Conservation (phyloP, 78 protist genomes). For the Tieghemostelium lacteum region DNA sequence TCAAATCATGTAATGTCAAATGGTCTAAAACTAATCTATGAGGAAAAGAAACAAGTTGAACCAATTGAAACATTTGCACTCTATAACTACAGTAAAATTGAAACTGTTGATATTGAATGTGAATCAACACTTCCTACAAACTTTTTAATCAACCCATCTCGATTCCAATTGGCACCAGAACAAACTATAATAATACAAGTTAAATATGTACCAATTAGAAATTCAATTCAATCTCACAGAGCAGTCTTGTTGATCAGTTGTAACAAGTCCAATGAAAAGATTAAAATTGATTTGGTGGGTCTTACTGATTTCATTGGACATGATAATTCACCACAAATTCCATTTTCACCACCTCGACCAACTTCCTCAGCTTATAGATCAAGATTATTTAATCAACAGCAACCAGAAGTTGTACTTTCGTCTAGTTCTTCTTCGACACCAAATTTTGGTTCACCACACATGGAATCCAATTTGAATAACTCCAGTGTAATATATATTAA, state of each 20-base stretch:
- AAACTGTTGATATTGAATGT: not conserved
- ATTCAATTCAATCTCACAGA: conserved; percentile 1
- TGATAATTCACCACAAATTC: not conserved
- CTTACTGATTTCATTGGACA: conserved; percentile 6
- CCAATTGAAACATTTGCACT: conserved; percentile 24
- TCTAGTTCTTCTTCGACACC: not conserved
- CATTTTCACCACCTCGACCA: conserved; percentile 41
- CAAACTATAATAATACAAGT: not conserved
- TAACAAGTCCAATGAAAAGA: conserved; percentile 1
- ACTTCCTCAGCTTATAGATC: conserved; percentile 3
- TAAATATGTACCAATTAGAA: not conserved
- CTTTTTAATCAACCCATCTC: not conserved
- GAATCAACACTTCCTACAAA: conserved; percentile 13
- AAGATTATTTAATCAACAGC: not conserved
- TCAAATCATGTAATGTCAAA: conserved; percentile 27
- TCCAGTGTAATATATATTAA: conserved; percentile 19
- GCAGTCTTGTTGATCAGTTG: conserved; percentile 6
- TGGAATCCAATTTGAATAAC: not conserved
- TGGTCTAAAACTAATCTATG: conserved; percentile 23
- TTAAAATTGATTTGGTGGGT: conserved; percentile 23
- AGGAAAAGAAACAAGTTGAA: conserved; percentile 8
- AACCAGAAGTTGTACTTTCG: not conserved
- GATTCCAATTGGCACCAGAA: conserved; percentile 2
- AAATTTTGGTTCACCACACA: not conserved
- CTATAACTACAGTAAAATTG: not conserved